phyloP scores from a whole-genome alignment of 495 filamentous ascomycete genomes.

The Podospora appendiculata region DNA sequence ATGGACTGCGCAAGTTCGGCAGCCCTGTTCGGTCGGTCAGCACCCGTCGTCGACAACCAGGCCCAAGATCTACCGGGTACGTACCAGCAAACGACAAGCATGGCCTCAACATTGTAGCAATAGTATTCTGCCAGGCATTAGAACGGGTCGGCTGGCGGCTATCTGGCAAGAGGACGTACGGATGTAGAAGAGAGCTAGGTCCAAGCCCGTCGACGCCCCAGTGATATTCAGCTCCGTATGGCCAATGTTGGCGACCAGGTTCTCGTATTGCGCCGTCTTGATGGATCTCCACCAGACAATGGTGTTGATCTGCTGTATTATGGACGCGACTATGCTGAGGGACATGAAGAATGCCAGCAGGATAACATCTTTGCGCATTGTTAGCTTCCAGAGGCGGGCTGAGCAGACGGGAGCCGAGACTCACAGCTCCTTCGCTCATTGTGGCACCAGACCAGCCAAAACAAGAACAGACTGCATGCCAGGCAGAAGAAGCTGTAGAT shows the following conservation, averaged over 20 bases:
- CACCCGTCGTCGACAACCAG: background rate
- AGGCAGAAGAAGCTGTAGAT: conserved; percentile 35
- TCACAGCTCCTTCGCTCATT: conserved; percentile 41
- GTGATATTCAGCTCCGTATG: conserved; percentile 39
- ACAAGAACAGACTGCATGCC: conserved; percentile 23
- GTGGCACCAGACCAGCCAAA: conserved; percentile 35
- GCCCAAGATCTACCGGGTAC: background rate
- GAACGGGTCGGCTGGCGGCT: background rate
- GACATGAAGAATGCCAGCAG: conserved; percentile 31
- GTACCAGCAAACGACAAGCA: conserved; percentile 39
- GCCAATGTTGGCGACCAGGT: conserved; percentile 24
- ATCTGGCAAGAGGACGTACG: conserved; percentile 17
- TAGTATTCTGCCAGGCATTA: conserved; percentile 32
- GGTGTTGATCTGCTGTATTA: conserved; percentile 40
- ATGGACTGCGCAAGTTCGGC: conserved; percentile 31
- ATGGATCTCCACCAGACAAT: conserved; percentile 32
- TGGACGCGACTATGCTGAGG: conserved; percentile 31
- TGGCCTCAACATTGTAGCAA: conserved; percentile 40
- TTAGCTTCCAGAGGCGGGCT: background rate
- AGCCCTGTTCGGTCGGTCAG: conserved; percentile 23
- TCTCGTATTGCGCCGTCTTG: conserved; percentile 33
- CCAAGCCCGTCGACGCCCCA: conserved; percentile 33
- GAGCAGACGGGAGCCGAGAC: conserved; percentile 3
- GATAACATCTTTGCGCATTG: conserved; percentile 29
- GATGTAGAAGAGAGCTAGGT: conserved; percentile 40